Evolutionary conservation across 306 rosid species (phyloP).

Genomic region (Ochetophila trinervis): DNA sequence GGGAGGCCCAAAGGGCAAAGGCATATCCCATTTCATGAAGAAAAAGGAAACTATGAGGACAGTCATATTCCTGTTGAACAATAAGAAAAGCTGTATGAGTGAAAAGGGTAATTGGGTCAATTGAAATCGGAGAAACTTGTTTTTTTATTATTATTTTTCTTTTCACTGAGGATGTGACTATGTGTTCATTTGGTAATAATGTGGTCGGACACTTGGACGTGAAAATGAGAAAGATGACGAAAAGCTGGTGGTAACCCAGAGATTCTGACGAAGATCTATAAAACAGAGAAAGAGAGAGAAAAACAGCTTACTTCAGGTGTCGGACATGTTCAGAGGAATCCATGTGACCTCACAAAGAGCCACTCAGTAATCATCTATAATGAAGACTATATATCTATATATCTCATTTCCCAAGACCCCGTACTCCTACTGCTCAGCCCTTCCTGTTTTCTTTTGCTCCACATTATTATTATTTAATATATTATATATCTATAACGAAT

Average conservation of each 20-base stretch:
- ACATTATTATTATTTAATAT: neutral
- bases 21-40: constrained; percentile 17
- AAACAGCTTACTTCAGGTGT: constrained; percentile 33
- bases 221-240: constrained; percentile 51
- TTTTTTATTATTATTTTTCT: neutral
- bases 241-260: constrained; percentile 48
- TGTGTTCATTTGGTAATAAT: constrained; percentile 58
- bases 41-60: constrained; percentile 1
- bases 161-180: constrained; percentile 15
- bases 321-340: constrained; percentile 71
- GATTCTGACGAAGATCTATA: constrained; percentile 54
- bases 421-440: neutral
- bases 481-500: no score
- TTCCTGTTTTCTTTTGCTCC: neutral
- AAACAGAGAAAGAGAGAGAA: constrained; percentile 6
- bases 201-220: constrained; percentile 49
- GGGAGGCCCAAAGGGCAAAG: neutral
- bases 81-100: no score
- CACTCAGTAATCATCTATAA: constrained; percentile 51
- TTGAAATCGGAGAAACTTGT: neutral
- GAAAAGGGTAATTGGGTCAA: constrained; percentile 7
- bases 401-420: constrained; percentile 38
- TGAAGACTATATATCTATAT: constrained; percentile 22
- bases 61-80: neutral
- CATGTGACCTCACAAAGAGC: constrained; percentile 68